Base-by-base conservation (phyloP, 1,284 basidiomycete genomes). In the Ustanciosporium gigantosporum region DNA sequence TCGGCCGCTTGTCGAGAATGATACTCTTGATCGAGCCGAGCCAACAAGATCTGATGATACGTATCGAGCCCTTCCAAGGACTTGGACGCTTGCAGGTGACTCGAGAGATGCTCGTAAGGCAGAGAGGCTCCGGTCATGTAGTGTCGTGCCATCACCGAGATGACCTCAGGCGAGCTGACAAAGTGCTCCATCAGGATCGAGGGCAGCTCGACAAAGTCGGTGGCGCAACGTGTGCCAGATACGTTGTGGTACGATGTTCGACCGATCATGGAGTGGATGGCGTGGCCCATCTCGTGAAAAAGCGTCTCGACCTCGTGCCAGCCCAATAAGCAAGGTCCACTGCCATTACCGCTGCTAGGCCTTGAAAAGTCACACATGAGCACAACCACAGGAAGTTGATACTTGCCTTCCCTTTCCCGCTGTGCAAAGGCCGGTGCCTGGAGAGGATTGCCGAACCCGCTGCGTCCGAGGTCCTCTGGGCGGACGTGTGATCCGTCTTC, bases 231-330 rank as follows among this genome's bases (percentile, higher is more conserved):
- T 2, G 94, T 98, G 4, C 95, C 95, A 0, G 91, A 88, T 2
- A 97, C 93, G 74, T 97, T 97, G 80, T 97, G 94, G 76, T 94
- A 97, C 70, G 94, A 91, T 5, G 93, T 98, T 29, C 90, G 84
- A 17, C 94, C 95, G 53, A 98, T 88, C 95, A 98, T 98, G 93
- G 93, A 98, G 77, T 98, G 94, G 84, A 98, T 91, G 2, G 95
- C 94, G 79, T 98, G 94, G 0, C 94, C 94, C 93, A 98, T 97
- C 80, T 98, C 94, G 73, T 98, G 94, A 80, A 95, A 96, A 17
- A 98, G 81, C 2, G 94, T 98, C 77, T 90, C 83, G 8, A 97
- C 89, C 71, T 98, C 92, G 70, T 90, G 87, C 93, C 94, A 98
- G 49, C 88, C 87, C 21, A 98, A 79, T 31, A 88, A 80, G 0